Base-by-base conservation (phyloP, 352 stramenopile species). In the Globisporangium heterothallicum region DNA sequence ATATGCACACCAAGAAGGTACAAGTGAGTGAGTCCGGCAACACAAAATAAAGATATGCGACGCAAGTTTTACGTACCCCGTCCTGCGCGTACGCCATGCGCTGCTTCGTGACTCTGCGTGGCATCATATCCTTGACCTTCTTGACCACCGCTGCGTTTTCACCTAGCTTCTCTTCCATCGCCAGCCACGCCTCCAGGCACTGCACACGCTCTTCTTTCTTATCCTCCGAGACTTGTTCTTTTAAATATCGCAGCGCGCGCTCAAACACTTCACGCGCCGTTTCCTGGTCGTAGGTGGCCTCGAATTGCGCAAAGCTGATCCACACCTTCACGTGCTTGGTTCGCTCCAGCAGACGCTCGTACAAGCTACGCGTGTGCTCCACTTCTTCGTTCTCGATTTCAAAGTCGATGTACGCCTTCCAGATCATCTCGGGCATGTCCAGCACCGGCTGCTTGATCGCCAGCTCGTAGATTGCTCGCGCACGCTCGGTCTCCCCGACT, bases 341-440 rank as follows among this genome's bases (percentile, higher is more conserved):
- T 25, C 93, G 84, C 67, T 99, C 94, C 6, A 99, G 67, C 29
- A 99, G 68, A 5, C 97, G 80, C 68, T 98, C 85, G 65, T 98
- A 99, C 18, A 99, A 63, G 43, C 74, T 61, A 26, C 94, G 83
- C 40, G 90, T 97, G 49, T 94, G 88, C 22, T 95, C 86, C 2
- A 63, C 53, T 42, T 94, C 78, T 7, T 74, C 68, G 19, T 87
- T 80, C 49, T 90, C 68, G 24, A 98, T 97, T 79, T 99, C 97
- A 72, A 99, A 98, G 70, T 99, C 97, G 58, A 99, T 99, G 66
- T 98, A 99, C 42, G 86, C 82, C 64, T 99, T 99, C 97, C 97
- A 99, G 44, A 99, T 84, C 56, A 98, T 88, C 70, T 99, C 97
- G 14, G 97, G 97, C 92, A 98, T 99, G 64, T 99, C 97, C 18